Conservation (phyloP, 2,329 filamentous ascomycete species). For the Scytalidium lignicola region DNA sequence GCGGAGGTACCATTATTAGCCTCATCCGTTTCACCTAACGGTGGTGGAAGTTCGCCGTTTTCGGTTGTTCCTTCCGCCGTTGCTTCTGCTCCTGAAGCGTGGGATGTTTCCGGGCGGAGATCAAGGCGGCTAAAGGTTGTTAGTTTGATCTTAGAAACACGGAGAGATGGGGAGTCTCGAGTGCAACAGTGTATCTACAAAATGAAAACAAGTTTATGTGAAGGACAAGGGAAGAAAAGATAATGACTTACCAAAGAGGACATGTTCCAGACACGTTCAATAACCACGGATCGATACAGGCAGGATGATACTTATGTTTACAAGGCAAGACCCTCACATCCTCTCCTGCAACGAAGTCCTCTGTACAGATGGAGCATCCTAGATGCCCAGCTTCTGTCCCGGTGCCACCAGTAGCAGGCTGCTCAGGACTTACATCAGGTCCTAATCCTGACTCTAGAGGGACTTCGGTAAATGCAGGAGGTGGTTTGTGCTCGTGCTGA, state of each 20-base stretch:
- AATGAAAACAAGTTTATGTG: not conserved
- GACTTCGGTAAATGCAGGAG: not conserved
- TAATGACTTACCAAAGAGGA: slow-evolving; percentile 55
- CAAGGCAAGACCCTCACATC: slow-evolving; percentile 65
- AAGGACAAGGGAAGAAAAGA: not conserved
- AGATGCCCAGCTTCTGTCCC: slow-evolving; percentile 22
- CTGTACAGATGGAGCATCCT: slow-evolving; percentile 65
- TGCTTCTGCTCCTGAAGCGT: slow-evolving; percentile 35
- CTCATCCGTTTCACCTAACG: slow-evolving; percentile 15
- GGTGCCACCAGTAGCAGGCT: slow-evolving; percentile 19
- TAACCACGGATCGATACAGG: slow-evolving; percentile 65
- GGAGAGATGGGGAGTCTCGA: too few relatives aligned
- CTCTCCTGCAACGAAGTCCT: slow-evolving; percentile 62
- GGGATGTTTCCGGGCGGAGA: slow-evolving; percentile 28
- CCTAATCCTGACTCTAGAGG: slow-evolving; percentile 15
- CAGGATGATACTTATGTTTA: slow-evolving; percentile 62
- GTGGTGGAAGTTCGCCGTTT: slow-evolving; percentile 21
- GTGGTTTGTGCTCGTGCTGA: not conserved
- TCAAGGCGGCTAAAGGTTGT: slow-evolving; percentile 28
- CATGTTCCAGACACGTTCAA: slow-evolving; percentile 66
- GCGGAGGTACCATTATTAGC: slow-evolving; percentile 9
- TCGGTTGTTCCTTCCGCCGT: slow-evolving; percentile 2
- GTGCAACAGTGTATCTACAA: too few relatives aligned
- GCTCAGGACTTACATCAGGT: not conserved
- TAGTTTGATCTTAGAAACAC: slow-evolving; percentile 9